These are phyloP conservation scores for Geoglossum glabrum DNA, from an alignment of 495 filamentous ascomycete genomes.

Conservation along the genomic window DNA sequence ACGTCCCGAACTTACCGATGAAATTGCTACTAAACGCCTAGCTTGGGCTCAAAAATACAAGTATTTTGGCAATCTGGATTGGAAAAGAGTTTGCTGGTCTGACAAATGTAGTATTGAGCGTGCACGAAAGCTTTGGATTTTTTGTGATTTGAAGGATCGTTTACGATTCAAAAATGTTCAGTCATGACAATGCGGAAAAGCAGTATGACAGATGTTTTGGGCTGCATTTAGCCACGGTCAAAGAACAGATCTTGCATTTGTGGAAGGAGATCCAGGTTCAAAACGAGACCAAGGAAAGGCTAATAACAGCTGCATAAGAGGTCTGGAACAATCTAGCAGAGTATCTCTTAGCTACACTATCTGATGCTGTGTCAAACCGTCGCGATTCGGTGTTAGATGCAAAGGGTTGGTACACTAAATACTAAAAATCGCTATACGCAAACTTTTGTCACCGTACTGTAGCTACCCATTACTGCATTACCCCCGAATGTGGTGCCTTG, in stretches of 20 bases:
- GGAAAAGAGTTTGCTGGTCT: background rate
- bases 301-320: no score
- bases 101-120: background rate
- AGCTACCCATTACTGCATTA: no score
- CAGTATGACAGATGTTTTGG: constrained; percentile 3
- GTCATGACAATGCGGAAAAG: background rate
- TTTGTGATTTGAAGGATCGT: background rate
- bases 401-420: no score
- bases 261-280: constrained; percentile 3
- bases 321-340: no score
- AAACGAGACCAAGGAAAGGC: background rate
- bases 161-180: background rate
- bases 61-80: background rate
- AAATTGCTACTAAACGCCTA: background rate
- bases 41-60: background rate
- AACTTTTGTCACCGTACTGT: background rate
- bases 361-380: no score
- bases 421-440: background rate
- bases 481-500: no score
- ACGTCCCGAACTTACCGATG: background rate
- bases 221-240: background rate
- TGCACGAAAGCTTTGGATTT: background rate
- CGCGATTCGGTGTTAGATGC: no score
- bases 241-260: background rate
- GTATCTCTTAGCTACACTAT: no score